Conservation (phyloP, 345 rosid genomes). For the Rhodamnia rubescens region DNA sequence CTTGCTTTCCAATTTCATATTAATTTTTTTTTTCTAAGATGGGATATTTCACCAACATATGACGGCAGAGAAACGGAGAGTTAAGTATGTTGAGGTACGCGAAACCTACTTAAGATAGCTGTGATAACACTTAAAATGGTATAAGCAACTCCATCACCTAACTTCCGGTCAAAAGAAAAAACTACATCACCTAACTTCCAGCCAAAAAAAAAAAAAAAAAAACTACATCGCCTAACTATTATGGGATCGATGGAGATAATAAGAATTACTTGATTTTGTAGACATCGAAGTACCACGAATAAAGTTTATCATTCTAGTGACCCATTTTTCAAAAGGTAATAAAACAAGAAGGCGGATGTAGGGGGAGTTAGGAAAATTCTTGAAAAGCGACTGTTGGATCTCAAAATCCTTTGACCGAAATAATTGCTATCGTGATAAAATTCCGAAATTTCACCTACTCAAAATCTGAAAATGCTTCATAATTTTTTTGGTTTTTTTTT, state of each 20-base stretch:
- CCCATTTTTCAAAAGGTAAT: not conserved
- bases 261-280: not conserved
- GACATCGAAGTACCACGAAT: too few relatives aligned
- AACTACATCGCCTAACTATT: not conserved
- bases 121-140: not conserved
- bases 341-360: not conserved
- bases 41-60: not conserved
- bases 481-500: too few relatives aligned
- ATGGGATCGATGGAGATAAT: not conserved
- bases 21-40: not conserved
- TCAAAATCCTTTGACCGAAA: not conserved
- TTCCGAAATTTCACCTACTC: not conserved
- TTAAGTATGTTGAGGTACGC: not conserved
- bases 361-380: not conserved
- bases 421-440: too few relatives aligned
- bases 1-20: not conserved
- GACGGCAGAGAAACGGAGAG: rapidly evolving
- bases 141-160: not conserved
- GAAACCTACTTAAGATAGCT: not conserved
- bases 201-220: too few relatives aligned
- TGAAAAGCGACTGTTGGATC: not conserved
- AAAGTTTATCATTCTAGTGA: not conserved
- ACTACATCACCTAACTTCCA: not conserved
- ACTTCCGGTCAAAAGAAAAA: too few relatives aligned
- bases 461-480: not conserved